Percentiles rank a stretch among this genome's conserved stretches.
Evolutionary conservation across 768 basidiomycete genomes (phyloP).

Genomic region (Macrolepiota dolichaula): DNA sequence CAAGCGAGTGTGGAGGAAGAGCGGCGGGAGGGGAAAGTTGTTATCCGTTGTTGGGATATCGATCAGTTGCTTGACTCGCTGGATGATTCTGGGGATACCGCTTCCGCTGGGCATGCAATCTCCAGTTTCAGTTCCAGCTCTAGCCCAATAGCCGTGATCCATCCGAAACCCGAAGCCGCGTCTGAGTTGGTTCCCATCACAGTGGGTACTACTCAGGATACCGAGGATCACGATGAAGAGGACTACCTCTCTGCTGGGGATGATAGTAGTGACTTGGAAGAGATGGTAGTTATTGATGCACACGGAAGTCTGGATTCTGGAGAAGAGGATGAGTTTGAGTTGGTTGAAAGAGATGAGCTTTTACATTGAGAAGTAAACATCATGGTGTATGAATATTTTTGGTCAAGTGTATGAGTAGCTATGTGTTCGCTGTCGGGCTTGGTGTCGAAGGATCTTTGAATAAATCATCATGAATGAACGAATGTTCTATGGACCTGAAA

Average conservation of each 20-base stretch:
- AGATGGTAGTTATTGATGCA: not conserved
- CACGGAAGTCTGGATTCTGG: not conserved
- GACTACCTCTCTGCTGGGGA: conserved; percentile 5
- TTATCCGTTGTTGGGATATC: no score
- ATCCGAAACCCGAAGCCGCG: no score
- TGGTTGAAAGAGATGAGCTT: not conserved
- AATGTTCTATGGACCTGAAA: no score
- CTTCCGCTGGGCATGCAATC: not conserved
- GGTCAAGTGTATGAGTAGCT: not conserved
- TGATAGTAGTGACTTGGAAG: not conserved
- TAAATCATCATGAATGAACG: no score
- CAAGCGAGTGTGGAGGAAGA: no score
- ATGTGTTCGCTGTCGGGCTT: not conserved
- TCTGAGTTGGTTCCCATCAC: not conserved
- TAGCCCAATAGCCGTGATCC: not conserved
- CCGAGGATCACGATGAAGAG: not conserved
- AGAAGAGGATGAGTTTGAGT: not conserved
- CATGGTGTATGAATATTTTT: not conserved
- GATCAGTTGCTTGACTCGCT: no score
- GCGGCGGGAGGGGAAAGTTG: no score
- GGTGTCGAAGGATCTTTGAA: no score
- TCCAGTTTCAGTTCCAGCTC: not conserved
- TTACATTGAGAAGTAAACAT: not conserved
- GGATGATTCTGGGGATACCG: no score
- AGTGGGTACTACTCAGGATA: not conserved